These are phyloP conservation scores for Hypocreales sp. DNA, from an alignment of 2,329 filamentous ascomycete genomes.

Conservation along the genomic window DNA sequence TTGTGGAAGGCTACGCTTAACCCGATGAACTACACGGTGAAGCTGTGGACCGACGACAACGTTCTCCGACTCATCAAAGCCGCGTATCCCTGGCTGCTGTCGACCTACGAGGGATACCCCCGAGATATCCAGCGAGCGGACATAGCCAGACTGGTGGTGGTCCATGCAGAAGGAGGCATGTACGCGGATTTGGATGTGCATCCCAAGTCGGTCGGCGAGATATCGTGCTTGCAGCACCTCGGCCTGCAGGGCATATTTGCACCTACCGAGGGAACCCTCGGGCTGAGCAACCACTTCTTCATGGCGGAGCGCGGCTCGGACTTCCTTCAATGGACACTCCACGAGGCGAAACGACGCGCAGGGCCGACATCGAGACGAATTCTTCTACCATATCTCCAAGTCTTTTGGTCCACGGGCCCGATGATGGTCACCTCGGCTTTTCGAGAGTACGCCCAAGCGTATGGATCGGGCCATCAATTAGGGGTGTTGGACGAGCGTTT, in stretches of 20 bases:
- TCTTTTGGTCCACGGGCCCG: slow-evolving; percentile 12
- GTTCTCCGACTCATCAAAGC: slow-evolving; percentile 5
- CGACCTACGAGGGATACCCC: slow-evolving; percentile 8
- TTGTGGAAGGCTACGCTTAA: slow-evolving; percentile 6
- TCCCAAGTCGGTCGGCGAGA: slow-evolving; percentile 3
- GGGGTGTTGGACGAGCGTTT: slow-evolving; percentile 6
- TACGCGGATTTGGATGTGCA: slow-evolving; percentile 11
- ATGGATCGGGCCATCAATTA: slow-evolving; percentile 3
- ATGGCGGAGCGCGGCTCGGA: slow-evolving; percentile 7
- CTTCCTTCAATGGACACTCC: slow-evolving; percentile 7
- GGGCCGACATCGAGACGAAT: slow-evolving; percentile 3
- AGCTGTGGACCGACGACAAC: slow-evolving; percentile 10
- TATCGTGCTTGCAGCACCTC: slow-evolving; percentile 6
- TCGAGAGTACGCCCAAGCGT: slow-evolving; percentile 6
- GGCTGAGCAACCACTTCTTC: slow-evolving; percentile 12
- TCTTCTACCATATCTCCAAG: slow-evolving; percentile 9
- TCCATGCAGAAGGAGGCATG: slow-evolving; percentile 9
- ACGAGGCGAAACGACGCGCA: slow-evolving; percentile 8
- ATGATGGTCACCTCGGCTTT: slow-evolving; percentile 9
- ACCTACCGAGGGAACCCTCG: slow-evolving; percentile 3
- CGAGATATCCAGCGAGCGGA: slow-evolving; percentile 11
- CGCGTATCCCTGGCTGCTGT: slow-evolving; percentile 8
- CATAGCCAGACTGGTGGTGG: slow-evolving; percentile 7
- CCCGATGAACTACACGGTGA: slow-evolving; percentile 8
- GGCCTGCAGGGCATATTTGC: slow-evolving; percentile 6